Evolutionary conservation across 2,329 filamentous ascomycete species (phyloP).

Genomic region (Cytospora piceicola): DNA sequence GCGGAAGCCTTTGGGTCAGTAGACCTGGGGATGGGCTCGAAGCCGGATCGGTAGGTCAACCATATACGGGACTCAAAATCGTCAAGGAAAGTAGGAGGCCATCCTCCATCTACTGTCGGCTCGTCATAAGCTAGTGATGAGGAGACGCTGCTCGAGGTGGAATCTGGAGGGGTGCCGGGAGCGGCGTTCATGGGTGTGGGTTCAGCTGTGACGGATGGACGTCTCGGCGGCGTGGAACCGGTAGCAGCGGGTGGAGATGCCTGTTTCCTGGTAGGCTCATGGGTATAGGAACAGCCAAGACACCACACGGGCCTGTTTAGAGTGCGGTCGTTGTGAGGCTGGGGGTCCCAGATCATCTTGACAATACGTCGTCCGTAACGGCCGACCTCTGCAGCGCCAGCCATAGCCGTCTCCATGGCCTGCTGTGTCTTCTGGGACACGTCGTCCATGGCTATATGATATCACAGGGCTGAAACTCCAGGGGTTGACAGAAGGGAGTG

Average conservation of each 20-base stretch:
- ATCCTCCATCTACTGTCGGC: constrained; percentile 58
- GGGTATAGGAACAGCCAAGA: constrained; percentile 61
- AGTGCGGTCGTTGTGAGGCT: constrained; percentile 76
- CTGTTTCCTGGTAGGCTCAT: constrained; percentile 37
- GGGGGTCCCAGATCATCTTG: constrained; percentile 90
- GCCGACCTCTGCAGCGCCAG: constrained; percentile 56
- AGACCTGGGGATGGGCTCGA: constrained; percentile 79
- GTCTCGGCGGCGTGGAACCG: constrained; percentile 30
- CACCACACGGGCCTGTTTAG: constrained; percentile 81
- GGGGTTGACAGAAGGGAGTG: background rate
- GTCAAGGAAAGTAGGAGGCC: constrained; percentile 84
- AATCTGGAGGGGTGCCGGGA: constrained; percentile 53
- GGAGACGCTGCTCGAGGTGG: constrained; percentile 55
- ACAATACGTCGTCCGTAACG: constrained; percentile 79
- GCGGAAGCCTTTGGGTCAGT: constrained; percentile 71
- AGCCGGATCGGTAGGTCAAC: constrained; percentile 94
- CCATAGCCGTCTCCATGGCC: constrained; percentile 45
- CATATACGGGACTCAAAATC: constrained; percentile 94
- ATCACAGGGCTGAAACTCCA: background rate
- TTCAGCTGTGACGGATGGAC: constrained; percentile 20
- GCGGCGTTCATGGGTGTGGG: constrained; percentile 31
- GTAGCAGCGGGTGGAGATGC: constrained; percentile 19
- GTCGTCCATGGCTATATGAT: constrained; percentile 20
- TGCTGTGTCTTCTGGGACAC: constrained; percentile 29
- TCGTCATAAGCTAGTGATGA: constrained; percentile 56